These are phyloP conservation scores for Aspergillus fumigatus DNA, from an alignment of 2,329 filamentous ascomycete species.

Conservation along the genomic window DNA sequence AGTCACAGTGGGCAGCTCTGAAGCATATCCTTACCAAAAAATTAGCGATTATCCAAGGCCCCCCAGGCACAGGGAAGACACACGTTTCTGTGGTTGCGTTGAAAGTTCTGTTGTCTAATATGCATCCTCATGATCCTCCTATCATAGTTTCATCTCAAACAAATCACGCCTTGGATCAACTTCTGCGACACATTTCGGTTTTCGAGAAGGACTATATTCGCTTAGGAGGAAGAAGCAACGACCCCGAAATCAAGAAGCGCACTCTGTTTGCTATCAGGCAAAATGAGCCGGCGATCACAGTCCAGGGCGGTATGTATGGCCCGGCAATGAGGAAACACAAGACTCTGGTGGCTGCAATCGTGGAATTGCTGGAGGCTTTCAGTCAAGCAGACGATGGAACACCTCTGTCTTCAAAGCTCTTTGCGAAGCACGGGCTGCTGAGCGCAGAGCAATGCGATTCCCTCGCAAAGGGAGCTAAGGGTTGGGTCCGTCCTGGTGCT, in stretches of 20 bases:
- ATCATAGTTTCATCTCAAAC: slow-evolving; percentile 82
- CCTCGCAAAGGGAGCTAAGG: slow-evolving; percentile 47
- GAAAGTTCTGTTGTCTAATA: slow-evolving; percentile 59
- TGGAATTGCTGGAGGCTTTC: slow-evolving; percentile 42
- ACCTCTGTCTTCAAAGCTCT: slow-evolving; percentile 51
- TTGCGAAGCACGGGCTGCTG: slow-evolving; percentile 56
- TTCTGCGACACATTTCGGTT: slow-evolving; percentile 60
- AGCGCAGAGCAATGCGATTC: slow-evolving; percentile 60
- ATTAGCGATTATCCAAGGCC: slow-evolving; percentile 76
- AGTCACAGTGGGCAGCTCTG: slow-evolving; percentile 66
- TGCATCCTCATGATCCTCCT: slow-evolving; percentile 54
- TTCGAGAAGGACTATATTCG: slow-evolving; percentile 62
- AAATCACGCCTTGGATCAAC: slow-evolving; percentile 84
- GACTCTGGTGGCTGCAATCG: slow-evolving; percentile 40
- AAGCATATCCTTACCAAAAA: slow-evolving; percentile 65
- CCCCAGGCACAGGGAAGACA: slow-evolving; percentile 77
- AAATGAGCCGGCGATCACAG: slow-evolving; percentile 23
- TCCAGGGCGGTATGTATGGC: slow-evolving; percentile 39
- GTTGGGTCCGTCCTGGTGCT: slow-evolving; percentile 36
- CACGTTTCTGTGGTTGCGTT: slow-evolving; percentile 72
- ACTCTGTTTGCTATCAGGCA: slow-evolving; percentile 62
- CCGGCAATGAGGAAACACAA: slow-evolving; percentile 41
- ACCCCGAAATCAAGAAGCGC: slow-evolving; percentile 59
- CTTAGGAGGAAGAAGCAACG: slow-evolving; percentile 65
- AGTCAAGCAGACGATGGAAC: slow-evolving; percentile 28